Evolutionary conservation across 208 protist genomes (phyloP).

Genomic region (Acanthamoeba castellanii): DNA sequence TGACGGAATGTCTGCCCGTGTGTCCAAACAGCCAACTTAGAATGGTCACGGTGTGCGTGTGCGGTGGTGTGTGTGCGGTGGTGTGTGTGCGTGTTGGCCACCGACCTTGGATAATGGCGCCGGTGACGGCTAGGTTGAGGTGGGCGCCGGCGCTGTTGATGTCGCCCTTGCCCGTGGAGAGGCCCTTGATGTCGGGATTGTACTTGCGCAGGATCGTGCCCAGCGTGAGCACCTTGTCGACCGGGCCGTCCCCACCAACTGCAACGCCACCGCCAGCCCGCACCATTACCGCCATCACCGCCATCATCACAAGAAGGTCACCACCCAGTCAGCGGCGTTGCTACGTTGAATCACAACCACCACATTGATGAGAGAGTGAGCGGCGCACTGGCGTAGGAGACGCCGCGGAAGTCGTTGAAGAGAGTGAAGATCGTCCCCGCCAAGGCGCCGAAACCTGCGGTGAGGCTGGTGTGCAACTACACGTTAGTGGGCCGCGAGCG

Average conservation of each 20-base stretch:
- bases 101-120: constrained; percentile 14
- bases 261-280: background rate
- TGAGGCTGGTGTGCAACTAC: background rate
- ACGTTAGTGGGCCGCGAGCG: background rate
- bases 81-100: background rate
- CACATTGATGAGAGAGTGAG: background rate
- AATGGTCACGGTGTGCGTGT: no score
- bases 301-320: no score
- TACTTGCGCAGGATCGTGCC: constrained; percentile 11
- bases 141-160: background rate
- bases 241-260: constrained; percentile 45
- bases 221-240: background rate
- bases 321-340: no score
- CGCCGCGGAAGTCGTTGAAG: constrained; percentile 63
- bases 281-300: no score
- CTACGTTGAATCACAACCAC: no score
- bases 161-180: background rate
- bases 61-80: no score
- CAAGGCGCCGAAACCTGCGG: constrained; percentile 37
- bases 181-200: constrained; percentile 28
- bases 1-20: background rate
- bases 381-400: constrained; percentile 53
- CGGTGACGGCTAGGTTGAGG: constrained; percentile 44
- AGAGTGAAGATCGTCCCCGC: background rate
- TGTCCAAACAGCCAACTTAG: background rate